These are phyloP conservation scores for Termitomyces heimii DNA, from an alignment of 768 basidiomycete genomes.

Conservation along the genomic window DNA sequence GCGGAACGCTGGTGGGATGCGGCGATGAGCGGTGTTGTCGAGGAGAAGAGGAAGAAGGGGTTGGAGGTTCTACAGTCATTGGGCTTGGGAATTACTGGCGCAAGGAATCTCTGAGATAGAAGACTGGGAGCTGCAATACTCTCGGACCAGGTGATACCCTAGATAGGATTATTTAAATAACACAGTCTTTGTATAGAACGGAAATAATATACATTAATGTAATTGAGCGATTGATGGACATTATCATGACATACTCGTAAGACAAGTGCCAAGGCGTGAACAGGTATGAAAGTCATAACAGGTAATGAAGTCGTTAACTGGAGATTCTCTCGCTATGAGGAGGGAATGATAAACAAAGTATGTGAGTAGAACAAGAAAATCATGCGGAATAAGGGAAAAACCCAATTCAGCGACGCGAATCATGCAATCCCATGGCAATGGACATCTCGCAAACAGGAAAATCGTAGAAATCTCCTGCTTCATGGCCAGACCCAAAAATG, in stretches of 20 bases:
- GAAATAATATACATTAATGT: not conserved
- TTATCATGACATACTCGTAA: not conserved
- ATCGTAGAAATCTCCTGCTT: not conserved
- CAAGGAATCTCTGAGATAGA: conserved; percentile 13
- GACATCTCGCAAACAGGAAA: conserved; percentile 15
- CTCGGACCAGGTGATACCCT: not conserved
- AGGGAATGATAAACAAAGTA: not conserved
- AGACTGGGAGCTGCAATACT: not conserved
- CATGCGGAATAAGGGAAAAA: not conserved
- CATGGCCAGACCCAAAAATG: not conserved
- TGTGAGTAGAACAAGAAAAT: not conserved
- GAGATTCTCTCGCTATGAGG: not conserved
- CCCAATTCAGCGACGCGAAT: not conserved
- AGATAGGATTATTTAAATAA: not conserved
- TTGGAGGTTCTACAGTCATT: conserved; percentile 28
- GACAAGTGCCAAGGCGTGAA: not conserved
- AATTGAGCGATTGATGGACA: too few relatives aligned
- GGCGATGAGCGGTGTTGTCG: conserved; percentile 45
- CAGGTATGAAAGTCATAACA: not conserved
- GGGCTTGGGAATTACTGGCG: conserved; percentile 29
- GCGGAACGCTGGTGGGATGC: conserved; percentile 65
- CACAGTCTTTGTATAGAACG: too few relatives aligned
- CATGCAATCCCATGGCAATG: conserved; percentile 14
- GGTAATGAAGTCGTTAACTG: not conserved
- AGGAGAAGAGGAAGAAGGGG: conserved; percentile 29